Evolutionary conservation across 495 filamentous ascomycete species (phyloP).

Genomic region (Letharia lupina): DNA sequence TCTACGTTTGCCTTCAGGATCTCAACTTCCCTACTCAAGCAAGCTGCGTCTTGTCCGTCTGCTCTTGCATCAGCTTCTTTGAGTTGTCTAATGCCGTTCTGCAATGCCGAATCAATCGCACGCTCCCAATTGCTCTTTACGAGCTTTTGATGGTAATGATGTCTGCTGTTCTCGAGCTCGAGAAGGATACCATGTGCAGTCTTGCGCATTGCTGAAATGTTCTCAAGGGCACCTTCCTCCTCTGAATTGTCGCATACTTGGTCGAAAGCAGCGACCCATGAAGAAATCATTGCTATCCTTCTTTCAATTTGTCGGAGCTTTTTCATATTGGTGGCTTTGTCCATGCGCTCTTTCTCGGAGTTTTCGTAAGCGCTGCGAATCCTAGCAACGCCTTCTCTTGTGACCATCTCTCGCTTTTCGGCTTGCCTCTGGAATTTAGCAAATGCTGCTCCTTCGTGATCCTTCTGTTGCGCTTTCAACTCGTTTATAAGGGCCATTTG

Average conservation of each 20-base stretch:
- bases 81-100: conserved; percentile 73
- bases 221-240: conserved; percentile 54
- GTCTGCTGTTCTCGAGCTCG: conserved; percentile 80
- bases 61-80: conserved; percentile 58
- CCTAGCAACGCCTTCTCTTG: conserved; percentile 73
- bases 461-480: conserved; percentile 82
- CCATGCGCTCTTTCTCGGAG: conserved; percentile 65
- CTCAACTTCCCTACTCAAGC: conserved; percentile 72
- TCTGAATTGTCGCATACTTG: conserved; percentile 63
- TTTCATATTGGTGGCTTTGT: conserved; percentile 71
- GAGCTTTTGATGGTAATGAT: conserved; percentile 79
- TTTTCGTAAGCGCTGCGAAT: conserved; percentile 81
- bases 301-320: conserved; percentile 76
- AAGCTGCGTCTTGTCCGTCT: conserved; percentile 63
- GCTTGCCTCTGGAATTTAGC: conserved; percentile 81
- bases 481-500: conserved; percentile 91
- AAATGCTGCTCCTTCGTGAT: conserved; percentile 78
- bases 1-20: conserved; percentile 75
- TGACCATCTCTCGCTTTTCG: conserved; percentile 69
- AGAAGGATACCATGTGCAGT: conserved; percentile 78
- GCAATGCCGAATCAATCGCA: conserved; percentile 74
- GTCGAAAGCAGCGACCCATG: conserved; percentile 93
- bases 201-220: conserved; percentile 69
- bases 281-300: conserved; percentile 70
- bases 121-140: conserved; percentile 78